These are phyloP conservation scores for Saccharata proteae DNA, from an alignment of 2,329 filamentous ascomycete genomes.

Conservation along the genomic window DNA sequence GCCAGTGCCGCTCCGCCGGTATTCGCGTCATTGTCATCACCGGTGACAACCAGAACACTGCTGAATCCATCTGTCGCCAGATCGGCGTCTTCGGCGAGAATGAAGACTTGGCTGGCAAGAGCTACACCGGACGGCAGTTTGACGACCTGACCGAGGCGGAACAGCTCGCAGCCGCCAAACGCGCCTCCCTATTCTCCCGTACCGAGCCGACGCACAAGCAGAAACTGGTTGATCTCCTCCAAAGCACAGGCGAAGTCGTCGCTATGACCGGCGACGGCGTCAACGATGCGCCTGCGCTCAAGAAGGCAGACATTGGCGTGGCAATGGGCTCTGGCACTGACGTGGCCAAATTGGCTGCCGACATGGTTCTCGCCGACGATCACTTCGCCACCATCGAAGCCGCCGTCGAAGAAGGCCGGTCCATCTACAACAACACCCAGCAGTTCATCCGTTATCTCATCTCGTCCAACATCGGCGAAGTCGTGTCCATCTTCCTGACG, in stretches of 20 bases:
- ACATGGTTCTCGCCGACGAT: slow-evolving; percentile 97
- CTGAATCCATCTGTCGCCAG: slow-evolving; percentile 92
- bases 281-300: slow-evolving; percentile 92
- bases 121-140: slow-evolving; percentile 89
- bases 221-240: slow-evolving; percentile 92
- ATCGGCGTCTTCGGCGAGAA: slow-evolving; percentile 81
- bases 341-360: slow-evolving; percentile 88
- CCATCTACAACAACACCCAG: slow-evolving; percentile 99
- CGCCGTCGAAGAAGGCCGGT: slow-evolving; percentile 91
- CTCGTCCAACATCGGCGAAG: slow-evolving; percentile 97
- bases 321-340: slow-evolving; percentile 98
- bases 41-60: slow-evolving; percentile 94
- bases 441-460: slow-evolving; percentile 99
- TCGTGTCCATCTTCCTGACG: slow-evolving; percentile 97
- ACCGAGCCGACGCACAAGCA: slow-evolving; percentile 95
- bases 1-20: slow-evolving; percentile 80
- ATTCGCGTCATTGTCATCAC: slow-evolving; percentile 98
- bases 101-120: slow-evolving; percentile 82
- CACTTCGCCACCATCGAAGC: slow-evolving; percentile 98
- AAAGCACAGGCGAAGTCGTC: slow-evolving; percentile 85
- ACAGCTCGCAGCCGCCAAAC: slow-evolving; percentile 72
- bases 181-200: slow-evolving; percentile 84
- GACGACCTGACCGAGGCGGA: slow-evolving; percentile 69
- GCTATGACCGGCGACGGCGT: slow-evolving; percentile 99
- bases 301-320: slow-evolving; percentile 97